Evolutionary conservation across 352 stramenopile genomes (phyloP), one percentile per base, ranked within the genome.

Genomic region (Phytophthora colocasiae): DNA sequence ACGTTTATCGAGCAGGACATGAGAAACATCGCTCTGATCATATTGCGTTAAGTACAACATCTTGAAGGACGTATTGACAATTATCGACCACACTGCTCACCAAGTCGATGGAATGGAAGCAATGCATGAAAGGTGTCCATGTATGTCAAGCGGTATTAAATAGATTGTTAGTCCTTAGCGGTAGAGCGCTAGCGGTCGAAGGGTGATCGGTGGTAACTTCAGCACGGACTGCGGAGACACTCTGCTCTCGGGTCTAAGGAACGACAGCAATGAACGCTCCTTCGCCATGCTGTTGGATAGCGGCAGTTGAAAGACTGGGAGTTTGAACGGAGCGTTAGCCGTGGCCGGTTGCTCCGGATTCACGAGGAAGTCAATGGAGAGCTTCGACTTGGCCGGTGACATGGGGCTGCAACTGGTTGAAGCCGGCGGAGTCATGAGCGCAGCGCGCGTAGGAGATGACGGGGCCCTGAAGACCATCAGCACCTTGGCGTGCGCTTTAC

Each of bases 401-500:
- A 77, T 45, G 24, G 55, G 27, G 12, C 45, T 69, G 19, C 31
- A 59, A 6, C 22, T 31, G 5, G 27, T 17, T 9, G 53, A 73
- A 17, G 48, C 27, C 14, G 50, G 61, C 5, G 55, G 51, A 3
- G 66, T 70, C 43, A 68, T 52, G 36, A 69, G 68, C 17, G 55
- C 56, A 10, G 58, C 57, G 2, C 4, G 26, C 9, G 65, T 68
- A 39, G 70, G 72, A 50, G 75, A 75, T 17, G 47, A 68, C 32
- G 65, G 56, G n/a, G 66, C 36, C 4, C 53, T 60, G 46, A 73
- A 66, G 39, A 69, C 66, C 59, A 75, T 75, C 8, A 83, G 45
- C 24, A 88, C 73, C 70, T 92, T 94, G 7, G 82, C 85, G 68
- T 92, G 85, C 22, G 84, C 82, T 67, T 92, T 94, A 71, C 85